Base-by-base conservation (phyloP, 345 rosid species). In the Populus tremula region DNA sequence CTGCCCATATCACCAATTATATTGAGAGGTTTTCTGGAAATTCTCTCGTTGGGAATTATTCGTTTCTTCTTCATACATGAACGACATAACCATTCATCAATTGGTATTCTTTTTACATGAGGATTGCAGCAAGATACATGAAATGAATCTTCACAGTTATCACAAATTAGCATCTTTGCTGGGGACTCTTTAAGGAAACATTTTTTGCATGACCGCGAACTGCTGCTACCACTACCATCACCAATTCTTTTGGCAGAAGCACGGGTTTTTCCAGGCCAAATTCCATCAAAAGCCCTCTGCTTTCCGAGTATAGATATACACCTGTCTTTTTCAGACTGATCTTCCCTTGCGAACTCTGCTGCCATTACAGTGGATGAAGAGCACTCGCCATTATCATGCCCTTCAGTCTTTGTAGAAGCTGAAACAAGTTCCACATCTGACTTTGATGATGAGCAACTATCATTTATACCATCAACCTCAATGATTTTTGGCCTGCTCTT, bases 41-140 rank as follows among this genome's bases (percentile, higher is more conserved):
- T 66, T 47, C 62, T 56, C 64, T 78, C 88, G 83, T 76, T 84
- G 16, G 80, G 81, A 72, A 78, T 74, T 76, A 82, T 84, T 23
- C 68, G 77, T 84, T 87, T 89, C 81, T 86, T 87, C 86, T 82
- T 89, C 81, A 83, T 79, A 84, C 99, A 94, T 5, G 91, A 89
- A 82, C 82, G 78, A 74, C 98, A 96, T 38, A 85, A 82, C 98
- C 99, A 96, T 80, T 96, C 97, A 86, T 88, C 91, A 41, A 73
- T 76, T 6, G 90, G 89, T 78, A 86, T 75, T 59, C 78, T 81
- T 78, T 86, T 93, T 77, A 85, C 54, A 50, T 77, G 89, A 49
- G 90, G 90, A 84, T 78, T 86, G 73, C 90, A 88, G 84, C 99
- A 96, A 69, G 87, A 76, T 78, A 92, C 47, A 82, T 96, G 98